These are phyloP conservation scores for Phytophthora foliorum DNA, from an alignment of 352 stramenopile genomes.

Conservation along the genomic window DNA sequence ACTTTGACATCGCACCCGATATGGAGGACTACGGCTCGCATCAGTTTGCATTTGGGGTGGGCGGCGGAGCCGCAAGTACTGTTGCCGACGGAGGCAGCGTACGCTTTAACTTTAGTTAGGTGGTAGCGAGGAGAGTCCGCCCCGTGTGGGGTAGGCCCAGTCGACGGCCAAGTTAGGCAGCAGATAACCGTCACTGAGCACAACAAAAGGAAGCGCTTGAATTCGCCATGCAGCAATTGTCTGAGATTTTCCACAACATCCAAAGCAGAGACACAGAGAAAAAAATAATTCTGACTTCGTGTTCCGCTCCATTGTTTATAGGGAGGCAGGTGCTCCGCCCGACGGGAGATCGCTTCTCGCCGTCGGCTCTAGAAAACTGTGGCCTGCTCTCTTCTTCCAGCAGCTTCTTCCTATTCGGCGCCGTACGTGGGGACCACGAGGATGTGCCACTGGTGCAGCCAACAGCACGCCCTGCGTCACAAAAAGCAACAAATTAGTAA, in stretches of 20 bases:
- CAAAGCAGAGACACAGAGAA: not conserved
- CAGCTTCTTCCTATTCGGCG: conserved; percentile 57
- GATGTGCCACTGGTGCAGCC: conserved; percentile 92
- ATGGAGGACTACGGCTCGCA: conserved; percentile 62
- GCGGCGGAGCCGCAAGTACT: conserved; percentile 18
- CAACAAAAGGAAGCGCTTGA: conserved; percentile 12
- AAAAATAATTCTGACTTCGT: conserved; percentile 37
- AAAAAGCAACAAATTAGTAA: conserved; percentile 39
- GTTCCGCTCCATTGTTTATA: conserved; percentile 32
- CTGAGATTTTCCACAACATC: not conserved
- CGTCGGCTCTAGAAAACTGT: conserved; percentile 24
- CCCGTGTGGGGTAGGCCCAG: conserved; percentile 4
- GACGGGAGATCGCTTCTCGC: not conserved
- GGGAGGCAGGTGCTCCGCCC: conserved; percentile 9
- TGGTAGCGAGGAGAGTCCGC: conserved; percentile 4
- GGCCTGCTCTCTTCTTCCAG: conserved; percentile 8
- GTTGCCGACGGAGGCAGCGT: conserved; percentile 17
- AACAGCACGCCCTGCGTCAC: conserved; percentile 82
- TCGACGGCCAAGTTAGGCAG: not conserved
- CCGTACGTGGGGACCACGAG: conserved; percentile 85
- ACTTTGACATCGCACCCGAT: conserved; percentile 71
- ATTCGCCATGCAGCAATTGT: not conserved
- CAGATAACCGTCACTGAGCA: not conserved
- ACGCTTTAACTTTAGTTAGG: conserved; percentile 42
- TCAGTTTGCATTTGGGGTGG: conserved; percentile 79